Base-by-base conservation (phyloP, 129 eudicot species). In the Helianthus tuberosus region DNA sequence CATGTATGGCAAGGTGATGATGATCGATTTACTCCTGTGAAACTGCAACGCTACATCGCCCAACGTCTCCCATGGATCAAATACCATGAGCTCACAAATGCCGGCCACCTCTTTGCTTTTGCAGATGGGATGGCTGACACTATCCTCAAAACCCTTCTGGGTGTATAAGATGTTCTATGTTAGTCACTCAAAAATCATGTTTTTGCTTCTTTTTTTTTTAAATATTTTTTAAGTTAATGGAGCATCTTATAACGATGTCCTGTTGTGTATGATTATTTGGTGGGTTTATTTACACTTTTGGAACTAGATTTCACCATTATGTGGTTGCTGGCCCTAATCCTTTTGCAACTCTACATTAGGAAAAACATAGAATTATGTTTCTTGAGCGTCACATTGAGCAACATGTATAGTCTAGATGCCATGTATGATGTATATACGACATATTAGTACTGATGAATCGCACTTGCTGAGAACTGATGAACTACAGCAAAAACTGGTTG, bases 1-100 rank as follows among this genome's bases (percentile, higher is more conserved):
- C 92, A 93, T 71, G 14, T 93, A 17, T 89, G 98, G 98, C 84
- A 81, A 13, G 98, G 98, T 57, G 96, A 89, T 44, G 92, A 89
- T 20, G 98, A 93, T 68, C 39, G 23, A 27, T 58, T 89, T 23
- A 86, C 79, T 4, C 92, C 92, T 12, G 92, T 79, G 48, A 44
- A 60, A 61, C 69, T 84, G 73, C 98, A 93, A 77, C 89, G 96
- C 5, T 84, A 85, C 74, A 87, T 93, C 44, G 95, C 81, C 55
- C 54, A 82, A 13, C 66, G 68, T 70, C 89, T 87, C 5, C 87
- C 89, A 3, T 93, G 98, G 98, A 84, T 93, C 75, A 77, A 81
- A 20, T 93, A 93, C 68, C 98, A 89, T 64, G 96, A 93, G 81
- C 14, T 89, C 38, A 14, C 80, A n/a, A 84, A 87, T 75, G 87